Evolutionary conservation across 2,329 filamentous ascomycete species (phyloP).

Genomic region (Epichloe gansuensis): DNA sequence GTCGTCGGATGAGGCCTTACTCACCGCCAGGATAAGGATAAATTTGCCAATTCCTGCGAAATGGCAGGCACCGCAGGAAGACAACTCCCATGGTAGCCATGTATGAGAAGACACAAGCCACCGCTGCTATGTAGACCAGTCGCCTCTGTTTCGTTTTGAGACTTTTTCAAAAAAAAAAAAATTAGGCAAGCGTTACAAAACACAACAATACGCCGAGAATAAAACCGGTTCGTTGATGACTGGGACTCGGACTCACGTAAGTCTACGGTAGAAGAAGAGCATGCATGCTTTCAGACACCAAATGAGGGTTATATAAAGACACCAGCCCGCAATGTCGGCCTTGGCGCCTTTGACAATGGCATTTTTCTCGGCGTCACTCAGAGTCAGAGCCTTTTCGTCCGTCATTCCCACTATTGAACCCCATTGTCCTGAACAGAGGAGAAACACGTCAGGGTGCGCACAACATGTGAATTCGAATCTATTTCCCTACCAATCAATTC

Average conservation of each 20-base stretch:
- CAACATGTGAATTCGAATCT: background rate
- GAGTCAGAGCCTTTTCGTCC: constrained; percentile 8
- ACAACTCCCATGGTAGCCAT: constrained; percentile 12
- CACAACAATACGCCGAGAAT: too few species aligned
- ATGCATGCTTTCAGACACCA: constrained; percentile 28
- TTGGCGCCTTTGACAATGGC: constrained; percentile 12
- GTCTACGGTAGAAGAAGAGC: constrained; percentile 25
- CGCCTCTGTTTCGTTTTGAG: constrained; percentile 11
- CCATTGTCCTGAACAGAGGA: constrained; percentile 10
- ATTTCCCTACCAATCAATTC: constrained; percentile 20
- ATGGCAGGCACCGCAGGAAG: constrained; percentile 11
- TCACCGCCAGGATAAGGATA: constrained; percentile 14
- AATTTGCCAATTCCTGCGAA: constrained; percentile 15
- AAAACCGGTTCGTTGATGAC: too few species aligned
- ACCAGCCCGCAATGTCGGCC: constrained; percentile 20
- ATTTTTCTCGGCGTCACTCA: constrained; percentile 7
- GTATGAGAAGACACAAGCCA: constrained; percentile 8
- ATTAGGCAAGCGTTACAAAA: too few species aligned
- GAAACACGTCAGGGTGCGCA: background rate
- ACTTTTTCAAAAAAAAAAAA: constrained; percentile 2
- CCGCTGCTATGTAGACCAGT: constrained; percentile 10
- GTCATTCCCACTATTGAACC: constrained; percentile 14
- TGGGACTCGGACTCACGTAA: constrained; percentile 19
- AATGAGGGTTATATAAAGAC: constrained; percentile 24
- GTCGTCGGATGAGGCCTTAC: background rate